phyloP scores from a whole-genome alignment of 2,329 filamentous ascomycete species.

The Thelonectria discophora region DNA sequence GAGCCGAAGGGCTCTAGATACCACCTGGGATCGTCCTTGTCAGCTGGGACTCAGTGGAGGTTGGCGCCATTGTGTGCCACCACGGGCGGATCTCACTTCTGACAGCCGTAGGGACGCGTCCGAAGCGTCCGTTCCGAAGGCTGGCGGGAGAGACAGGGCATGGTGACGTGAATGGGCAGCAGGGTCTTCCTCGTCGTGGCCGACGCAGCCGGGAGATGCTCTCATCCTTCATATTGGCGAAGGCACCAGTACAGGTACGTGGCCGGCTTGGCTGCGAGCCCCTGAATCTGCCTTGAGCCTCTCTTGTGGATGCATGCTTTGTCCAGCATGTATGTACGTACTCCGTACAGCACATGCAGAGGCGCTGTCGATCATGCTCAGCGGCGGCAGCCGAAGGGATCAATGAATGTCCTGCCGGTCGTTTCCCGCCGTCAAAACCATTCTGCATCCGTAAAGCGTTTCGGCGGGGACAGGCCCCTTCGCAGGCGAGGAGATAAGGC shows the following conservation, averaged over 20 bases:
- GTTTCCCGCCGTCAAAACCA: conserved; percentile 14
- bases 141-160: not conserved
- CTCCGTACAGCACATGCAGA: not conserved
- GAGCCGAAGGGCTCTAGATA: not conserved
- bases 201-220: conserved; percentile 17
- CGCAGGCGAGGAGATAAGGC: conserved; percentile 21
- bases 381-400: conserved; percentile 2
- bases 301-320: not conserved
- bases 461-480: conserved; percentile 1
- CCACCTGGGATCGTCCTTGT: not conserved
- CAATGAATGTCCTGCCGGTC: conserved; percentile 7
- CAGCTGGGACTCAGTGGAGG: not conserved
- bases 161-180: conserved; percentile 3
- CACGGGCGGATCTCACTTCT: conserved; percentile 9
- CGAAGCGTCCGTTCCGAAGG: not conserved
- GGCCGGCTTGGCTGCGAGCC: conserved; percentile 7
- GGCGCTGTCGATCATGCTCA: conserved; percentile 1
- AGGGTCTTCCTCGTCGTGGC: conserved; percentile 4
- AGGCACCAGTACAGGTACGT: not conserved
- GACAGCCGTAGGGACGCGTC: not conserved
- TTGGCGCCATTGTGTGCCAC: conserved; percentile 7
- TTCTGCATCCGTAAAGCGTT: not conserved
- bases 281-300: not conserved
- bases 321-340: too few species aligned
- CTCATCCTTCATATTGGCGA: not conserved